Percentiles rank a stretch among this genome's conserved stretches.
These are phyloP conservation scores for Aquilaria agallochum DNA, from an alignment of 441 rosid genomes.

Conservation along the genomic window DNA sequence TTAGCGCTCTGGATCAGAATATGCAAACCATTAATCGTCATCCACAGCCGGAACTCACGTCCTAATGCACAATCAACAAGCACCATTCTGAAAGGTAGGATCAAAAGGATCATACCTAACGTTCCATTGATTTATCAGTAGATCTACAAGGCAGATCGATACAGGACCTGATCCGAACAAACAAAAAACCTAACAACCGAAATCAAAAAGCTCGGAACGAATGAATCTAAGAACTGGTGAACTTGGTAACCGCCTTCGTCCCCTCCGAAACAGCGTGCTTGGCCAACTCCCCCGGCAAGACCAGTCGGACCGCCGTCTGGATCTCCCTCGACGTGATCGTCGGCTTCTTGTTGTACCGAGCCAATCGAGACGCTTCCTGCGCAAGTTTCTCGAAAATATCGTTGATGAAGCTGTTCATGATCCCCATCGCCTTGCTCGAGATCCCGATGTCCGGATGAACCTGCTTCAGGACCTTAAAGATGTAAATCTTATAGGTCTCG, in stretches of 20 bases:
- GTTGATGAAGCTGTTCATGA: constrained; percentile 30
- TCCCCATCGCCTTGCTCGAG: constrained; percentile 33
- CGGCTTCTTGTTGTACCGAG: constrained; percentile 47
- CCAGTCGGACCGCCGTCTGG: constrained; percentile 47
- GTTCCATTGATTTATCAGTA: too few relatives aligned
- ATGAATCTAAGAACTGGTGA: constrained; percentile 35
- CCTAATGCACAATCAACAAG: too few relatives aligned
- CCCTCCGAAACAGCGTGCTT: constrained; percentile 53
- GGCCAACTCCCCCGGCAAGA: constrained; percentile 44
- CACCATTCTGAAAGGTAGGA: too few relatives aligned
- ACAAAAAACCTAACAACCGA: neutral
- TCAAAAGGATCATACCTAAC: too few relatives aligned
- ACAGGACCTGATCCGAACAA: too few relatives aligned
- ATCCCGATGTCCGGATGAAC: constrained; percentile 48
- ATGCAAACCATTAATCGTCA: too few relatives aligned
- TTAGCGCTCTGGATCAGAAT: too few relatives aligned
- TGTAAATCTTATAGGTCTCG: constrained; percentile 58
- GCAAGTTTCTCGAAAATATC: constrained; percentile 46
- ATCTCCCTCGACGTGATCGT: constrained; percentile 45
- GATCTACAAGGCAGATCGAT: too few relatives aligned
- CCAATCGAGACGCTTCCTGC: constrained; percentile 34
- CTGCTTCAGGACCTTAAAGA: constrained; percentile 49
- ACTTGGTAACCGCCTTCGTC: constrained; percentile 51
- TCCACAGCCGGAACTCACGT: too few relatives aligned
- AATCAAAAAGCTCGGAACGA: neutral